Evolutionary conservation across 148 eudicot genomes (phyloP), one percentile per base, ranked within the genome.

Genomic region (Chenopodium album): DNA sequence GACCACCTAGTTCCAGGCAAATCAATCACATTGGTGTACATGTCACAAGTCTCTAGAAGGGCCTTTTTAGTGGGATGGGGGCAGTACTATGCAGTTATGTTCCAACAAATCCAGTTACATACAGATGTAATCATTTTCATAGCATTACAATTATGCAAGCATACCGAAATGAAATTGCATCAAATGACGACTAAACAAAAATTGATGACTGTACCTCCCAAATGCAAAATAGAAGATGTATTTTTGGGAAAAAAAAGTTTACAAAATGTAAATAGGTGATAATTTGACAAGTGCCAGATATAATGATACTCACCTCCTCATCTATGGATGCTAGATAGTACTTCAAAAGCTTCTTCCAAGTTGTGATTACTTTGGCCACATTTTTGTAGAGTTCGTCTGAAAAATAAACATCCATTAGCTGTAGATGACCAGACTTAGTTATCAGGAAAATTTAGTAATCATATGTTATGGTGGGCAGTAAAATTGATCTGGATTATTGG

Each of bases 321-420:
- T 95, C 98, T 71, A 89, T 75, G 85, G 93, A 86, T 19, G 89
- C 81, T 73, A 95, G 84, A 81, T 92, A 95, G 84, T 86, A 88
- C 85, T 91, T 93, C 46, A 95, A 81, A 80, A 95, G 87, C 84
- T 81, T 89, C 75, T 86, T 76, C 97, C 97, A 95, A 65, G 89
- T 92, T 76, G 78, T 76, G 69, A 87, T 82, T 80, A 89, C 88
- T 64, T 71, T 82, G 46, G 81, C 83, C 72, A 88, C 93, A 78
- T 84, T 95, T 32, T 67, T 79, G 68, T 84, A 81, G 79, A 95
- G 88, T 71, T 92, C 94, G 67, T 78, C 96, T 92, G 90, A 78
- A 79, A 84, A 32, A 71, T 66, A 68, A 67, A 78, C 31, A 28
- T 28, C 34, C 59, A 79, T 75, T n/a, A 83, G 66, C 54, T 22